These are phyloP conservation scores for Boletus rubropictus DNA, from an alignment of 768 basidiomycete genomes.

Conservation along the genomic window DNA sequence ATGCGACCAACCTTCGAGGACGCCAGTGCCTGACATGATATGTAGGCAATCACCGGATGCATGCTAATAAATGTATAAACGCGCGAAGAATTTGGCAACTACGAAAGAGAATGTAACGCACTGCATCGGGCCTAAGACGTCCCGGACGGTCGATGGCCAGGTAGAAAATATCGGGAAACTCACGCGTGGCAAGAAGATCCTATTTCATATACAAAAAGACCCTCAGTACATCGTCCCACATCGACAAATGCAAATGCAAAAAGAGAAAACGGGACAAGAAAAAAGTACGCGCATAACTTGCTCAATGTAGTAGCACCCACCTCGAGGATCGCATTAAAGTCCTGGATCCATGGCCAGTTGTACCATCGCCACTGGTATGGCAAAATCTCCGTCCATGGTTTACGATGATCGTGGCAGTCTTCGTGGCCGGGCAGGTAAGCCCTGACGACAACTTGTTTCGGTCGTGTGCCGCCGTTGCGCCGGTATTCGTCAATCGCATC, in stretches of 20 bases:
- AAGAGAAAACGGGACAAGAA: background rate
- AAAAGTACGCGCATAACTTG: too few species aligned
- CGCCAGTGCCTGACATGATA: constrained; percentile 41
- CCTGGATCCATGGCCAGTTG: constrained; percentile 60
- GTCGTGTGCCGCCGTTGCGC: constrained; percentile 21
- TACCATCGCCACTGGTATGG: constrained; percentile 48
- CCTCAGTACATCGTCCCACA: constrained; percentile 1
- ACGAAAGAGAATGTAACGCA: constrained; percentile 28
- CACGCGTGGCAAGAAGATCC: constrained; percentile 37
- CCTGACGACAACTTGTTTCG: constrained; percentile 48
- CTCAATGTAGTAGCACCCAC: constrained; percentile 29
- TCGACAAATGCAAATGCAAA: too few species aligned
- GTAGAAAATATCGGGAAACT: constrained; percentile 53
- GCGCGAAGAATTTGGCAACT: background rate
- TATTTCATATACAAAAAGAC: constrained; percentile 15
- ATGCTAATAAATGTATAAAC: constrained; percentile 29
- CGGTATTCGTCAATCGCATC: constrained; percentile 34
- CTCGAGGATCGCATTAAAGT: constrained; percentile 55
- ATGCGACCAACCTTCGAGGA: constrained; percentile 48
- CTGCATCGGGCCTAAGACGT: constrained; percentile 59
- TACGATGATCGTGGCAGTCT: constrained; percentile 45
- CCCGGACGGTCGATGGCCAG: constrained; percentile 58
- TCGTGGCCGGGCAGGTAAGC: constrained; percentile 65
- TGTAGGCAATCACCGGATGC: constrained; percentile 43
- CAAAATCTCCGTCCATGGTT: constrained; percentile 43